Base-by-base conservation (phyloP, 768 basidiomycete genomes). In the Boletus eberwhitei region DNA sequence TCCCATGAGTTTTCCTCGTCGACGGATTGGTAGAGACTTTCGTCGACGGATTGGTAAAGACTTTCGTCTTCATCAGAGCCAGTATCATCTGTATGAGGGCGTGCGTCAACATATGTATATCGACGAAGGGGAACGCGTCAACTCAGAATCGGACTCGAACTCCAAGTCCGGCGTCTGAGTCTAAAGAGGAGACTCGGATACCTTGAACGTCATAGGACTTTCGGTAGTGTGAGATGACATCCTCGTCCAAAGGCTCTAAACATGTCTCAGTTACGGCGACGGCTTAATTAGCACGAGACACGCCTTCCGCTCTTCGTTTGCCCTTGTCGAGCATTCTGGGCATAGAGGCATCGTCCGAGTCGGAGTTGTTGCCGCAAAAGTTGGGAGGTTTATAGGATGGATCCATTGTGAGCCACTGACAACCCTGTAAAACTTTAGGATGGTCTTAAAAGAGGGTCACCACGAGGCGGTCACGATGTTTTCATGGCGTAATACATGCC, bases 281-380 rank as follows among this genome's bases (percentile, higher is more conserved):
- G 13, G 5, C 4, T 34, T 24, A 0, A 21, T 41, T 5, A 3
- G 12, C n/a, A 29, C 5, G 22, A 42, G 14, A 43, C 52, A 26
- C 16, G 56, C 64, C 64, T 35, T 60, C 50, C 0, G 58, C 64
- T 40, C 54, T 64, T 50, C 17, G 50, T 39, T 64, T 63, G 9
- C 64, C 64, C 39, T 64, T 64, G 47, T 64, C 64, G 14, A 47
- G 12, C 32, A 21, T 55, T 12, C 17, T 48, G 8, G 64, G 36
- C 55, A 43, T 8, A 26, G 42, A 24, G 24, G 0, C n/a, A 13
- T 52, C 22, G 14, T 38, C 35, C 5, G 22, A 13, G n/a, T 53
- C 34, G 4, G 29, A 29, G 12, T 52, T 21, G 2, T 38, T 5
- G 4, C 4, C 2, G 16, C 66, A 66, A 22, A 60, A 5, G 16